phyloP scores from a whole-genome alignment of 805 yeast species.

The Danielia reshetovae region DNA sequence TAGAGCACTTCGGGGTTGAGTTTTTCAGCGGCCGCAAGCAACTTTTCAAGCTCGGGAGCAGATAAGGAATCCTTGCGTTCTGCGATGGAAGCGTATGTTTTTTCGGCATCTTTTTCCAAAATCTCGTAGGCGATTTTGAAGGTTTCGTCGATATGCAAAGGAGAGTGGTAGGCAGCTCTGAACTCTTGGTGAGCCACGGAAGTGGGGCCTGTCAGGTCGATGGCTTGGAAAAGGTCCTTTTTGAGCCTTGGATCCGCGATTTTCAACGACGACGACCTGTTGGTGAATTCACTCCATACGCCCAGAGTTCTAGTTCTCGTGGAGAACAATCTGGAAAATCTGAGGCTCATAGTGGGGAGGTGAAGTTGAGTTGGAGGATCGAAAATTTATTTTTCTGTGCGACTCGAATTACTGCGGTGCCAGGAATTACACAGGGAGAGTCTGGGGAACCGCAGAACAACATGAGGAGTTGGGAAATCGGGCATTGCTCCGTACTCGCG shows the following conservation, averaged over 20 bases:
- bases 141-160: conserved; percentile 65
- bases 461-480: too few relatives aligned
- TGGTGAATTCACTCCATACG: conserved; percentile 33
- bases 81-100: conserved; percentile 33
- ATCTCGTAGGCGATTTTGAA: conserved; percentile 65
- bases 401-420: conserved; percentile 1
- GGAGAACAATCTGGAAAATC: conserved; percentile 13
- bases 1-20: conserved; percentile 82
- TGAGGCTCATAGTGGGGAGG: conserved; percentile 10
- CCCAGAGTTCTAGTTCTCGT: conserved; percentile 11
- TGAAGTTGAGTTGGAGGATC: conserved; percentile 1
- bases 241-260: conserved; percentile 18
- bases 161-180: conserved; percentile 58
- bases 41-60: conserved; percentile 16
- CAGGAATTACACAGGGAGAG: conserved; percentile 5
- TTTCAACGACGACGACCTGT: conserved; percentile 27
- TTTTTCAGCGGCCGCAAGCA: conserved; percentile 60
- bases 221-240: conserved; percentile 21
- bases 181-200: conserved; percentile 42
- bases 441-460: too few relatives aligned
- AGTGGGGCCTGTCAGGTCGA: conserved; percentile 44
- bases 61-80: conserved; percentile 16
- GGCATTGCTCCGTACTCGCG: too few relatives aligned
- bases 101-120: conserved; percentile 47
- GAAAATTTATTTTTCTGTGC: conserved; percentile 1